These are phyloP conservation scores for Beauveria medogensis DNA, from an alignment of 2,329 filamentous ascomycete genomes.

Conservation along the genomic window DNA sequence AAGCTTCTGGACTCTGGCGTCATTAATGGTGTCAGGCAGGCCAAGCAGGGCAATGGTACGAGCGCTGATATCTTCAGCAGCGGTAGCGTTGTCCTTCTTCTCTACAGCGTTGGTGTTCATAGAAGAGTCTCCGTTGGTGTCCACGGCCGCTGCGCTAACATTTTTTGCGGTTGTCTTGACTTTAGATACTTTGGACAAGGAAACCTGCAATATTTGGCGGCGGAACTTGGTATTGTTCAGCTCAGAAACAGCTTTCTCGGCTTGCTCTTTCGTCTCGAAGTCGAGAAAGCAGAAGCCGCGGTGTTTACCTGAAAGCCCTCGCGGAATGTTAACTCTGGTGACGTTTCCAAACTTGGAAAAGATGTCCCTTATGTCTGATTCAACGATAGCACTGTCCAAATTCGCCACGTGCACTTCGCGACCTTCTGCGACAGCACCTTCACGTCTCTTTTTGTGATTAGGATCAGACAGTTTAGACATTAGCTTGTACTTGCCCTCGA, in stretches of 20 bases:
- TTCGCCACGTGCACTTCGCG: constrained; percentile 76
- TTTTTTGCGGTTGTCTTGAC: constrained; percentile 47
- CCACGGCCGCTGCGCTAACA: constrained; percentile 24
- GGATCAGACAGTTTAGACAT: constrained; percentile 81
- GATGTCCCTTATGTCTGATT: constrained; percentile 60
- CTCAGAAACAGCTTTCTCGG: constrained; percentile 55
- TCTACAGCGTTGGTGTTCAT: constrained; percentile 19
- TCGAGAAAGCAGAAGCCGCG: constrained; percentile 76
- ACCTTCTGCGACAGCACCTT: constrained; percentile 76
- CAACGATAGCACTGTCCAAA: constrained; percentile 52
- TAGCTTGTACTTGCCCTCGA: constrained; percentile 63
- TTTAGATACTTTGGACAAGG: constrained; percentile 47
- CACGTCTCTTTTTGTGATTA: constrained; percentile 64
- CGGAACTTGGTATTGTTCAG: constrained; percentile 65
- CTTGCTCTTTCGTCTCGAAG: constrained; percentile 63
- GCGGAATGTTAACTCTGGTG: constrained; percentile 62
- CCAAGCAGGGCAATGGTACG: constrained; percentile 77
- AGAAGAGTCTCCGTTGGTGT: constrained; percentile 15
- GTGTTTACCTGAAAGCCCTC: constrained; percentile 57
- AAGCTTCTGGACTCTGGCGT: constrained; percentile 67
- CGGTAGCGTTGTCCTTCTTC: constrained; percentile 27
- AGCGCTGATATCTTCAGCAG: constrained; percentile 42
- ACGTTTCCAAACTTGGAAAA: constrained; percentile 73
- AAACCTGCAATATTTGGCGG: constrained; percentile 59
- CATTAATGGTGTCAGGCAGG: constrained; percentile 86